A percentile compares a stretch with the other conserved stretches of the same genome.
Conservation (phyloP, 441 rosid species). For the Bruguiera hainesii region DNA sequence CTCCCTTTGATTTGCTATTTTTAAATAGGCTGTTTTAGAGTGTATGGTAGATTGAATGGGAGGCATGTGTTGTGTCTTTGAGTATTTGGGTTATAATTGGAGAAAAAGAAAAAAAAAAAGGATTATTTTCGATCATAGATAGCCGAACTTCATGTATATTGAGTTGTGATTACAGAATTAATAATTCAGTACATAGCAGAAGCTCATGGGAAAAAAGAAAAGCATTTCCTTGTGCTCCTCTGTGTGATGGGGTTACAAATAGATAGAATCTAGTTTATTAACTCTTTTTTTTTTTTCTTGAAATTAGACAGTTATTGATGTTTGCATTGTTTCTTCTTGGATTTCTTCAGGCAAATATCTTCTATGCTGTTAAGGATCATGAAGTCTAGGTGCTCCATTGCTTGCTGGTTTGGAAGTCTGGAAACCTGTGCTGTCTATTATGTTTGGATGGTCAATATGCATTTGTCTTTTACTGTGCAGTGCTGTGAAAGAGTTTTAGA, state of each 20-base stretch:
- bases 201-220: conserved; percentile 6
- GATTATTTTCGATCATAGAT: not conserved
- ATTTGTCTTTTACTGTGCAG: conserved; percentile 36
- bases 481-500: conserved; percentile 34
- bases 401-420: conserved; percentile 47
- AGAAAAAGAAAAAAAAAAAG: not conserved
- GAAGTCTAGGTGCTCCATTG: conserved; percentile 41
- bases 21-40: conserved; percentile 1
- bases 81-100: conserved; percentile 4
- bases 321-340: not conserved
- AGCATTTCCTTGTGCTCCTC: not conserved
- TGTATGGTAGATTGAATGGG: conserved; percentile 9
- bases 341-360: conserved; percentile 28
- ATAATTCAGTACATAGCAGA: not conserved
- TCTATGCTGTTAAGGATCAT: conserved; percentile 34
- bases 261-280: not conserved
- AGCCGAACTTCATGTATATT: conserved; percentile 2
- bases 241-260: conserved; percentile 8
- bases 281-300: not conserved
- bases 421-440: conserved; percentile 38
- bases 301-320: conserved; percentile 17
- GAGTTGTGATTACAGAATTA: conserved; percentile 4
- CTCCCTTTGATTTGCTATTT: conserved; percentile 18
- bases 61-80: conserved; percentile 15
- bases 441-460: conserved; percentile 36